Evolutionary conservation across 2,329 filamentous ascomycete species (phyloP), one percentile per base, ranked within the genome.

Genomic region (Phaeosphaeriaceae sp.): DNA sequence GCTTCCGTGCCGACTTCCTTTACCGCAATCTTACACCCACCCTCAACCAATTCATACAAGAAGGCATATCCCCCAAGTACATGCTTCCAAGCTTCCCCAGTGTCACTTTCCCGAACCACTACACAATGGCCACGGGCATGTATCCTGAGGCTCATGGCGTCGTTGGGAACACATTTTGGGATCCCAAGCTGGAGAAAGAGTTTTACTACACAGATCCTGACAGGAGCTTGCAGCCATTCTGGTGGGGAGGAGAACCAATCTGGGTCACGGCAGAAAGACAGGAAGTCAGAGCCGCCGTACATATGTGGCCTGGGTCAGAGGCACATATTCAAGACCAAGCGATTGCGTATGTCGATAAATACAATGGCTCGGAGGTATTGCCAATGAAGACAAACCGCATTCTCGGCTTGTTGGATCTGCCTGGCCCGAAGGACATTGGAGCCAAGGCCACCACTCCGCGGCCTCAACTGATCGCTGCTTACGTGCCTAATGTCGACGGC

Each of bases 301-400:
- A 99, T 76, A 99, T 99, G 95, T 99, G 95, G 95, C 95, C 95
- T 1, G 95, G 95, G 1, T 96, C 91, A 45, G 95, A 99, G 79
- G 93, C 93, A 6, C 89, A 92, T 74, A 90, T 96, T 60, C 83
- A 87, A 13, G 82, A 84, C n/a, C 82, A 89, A 19, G 88, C 93
- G 62, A 92, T 93, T 2, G 89, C 87, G 10, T 92, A 92, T 70
- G 76, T 98, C 49, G 95, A 98, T 79, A 89, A 88, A 68, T 99
- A 86, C 80, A 94, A 97, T 66, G 89, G 87, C 9, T 85, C 89
- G 0, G 93, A 97, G 79, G 74, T 82, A 31, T 83, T 99, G 1
- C 76, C 86, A 0, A 86, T 84, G 36, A 99, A 99, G 77, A 91
- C 93, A 15, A 81, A 88, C 31, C 86, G 93, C 44, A 88, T 98